Evolutionary conservation across 768 basidiomycete genomes (phyloP).

Genomic region (Pisolithus orientalis): DNA sequence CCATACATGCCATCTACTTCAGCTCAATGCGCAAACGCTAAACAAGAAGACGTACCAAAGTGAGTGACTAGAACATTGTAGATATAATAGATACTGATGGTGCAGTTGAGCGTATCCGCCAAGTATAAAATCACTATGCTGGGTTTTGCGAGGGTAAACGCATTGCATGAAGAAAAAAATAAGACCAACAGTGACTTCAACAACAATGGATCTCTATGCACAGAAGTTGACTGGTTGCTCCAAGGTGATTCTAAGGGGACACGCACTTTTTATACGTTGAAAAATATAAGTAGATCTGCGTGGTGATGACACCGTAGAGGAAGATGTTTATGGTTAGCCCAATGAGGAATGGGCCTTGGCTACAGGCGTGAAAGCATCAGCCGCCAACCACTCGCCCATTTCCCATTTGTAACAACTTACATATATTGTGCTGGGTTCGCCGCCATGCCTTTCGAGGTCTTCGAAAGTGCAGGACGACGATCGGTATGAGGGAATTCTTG

Average conservation of each 20-base stretch:
- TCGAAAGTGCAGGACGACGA: no score
- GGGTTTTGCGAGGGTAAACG: not conserved
- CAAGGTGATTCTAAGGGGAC: no score
- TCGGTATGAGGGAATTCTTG: no score
- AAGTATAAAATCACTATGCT: not conserved
- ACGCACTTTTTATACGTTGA: not conserved
- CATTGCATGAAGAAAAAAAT: not conserved
- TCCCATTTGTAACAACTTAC: not conserved
- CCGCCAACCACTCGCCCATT: not conserved
- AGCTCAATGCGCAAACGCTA: not conserved
- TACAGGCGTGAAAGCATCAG: not conserved
- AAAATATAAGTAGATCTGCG: not conserved
- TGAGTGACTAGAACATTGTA: not conserved
- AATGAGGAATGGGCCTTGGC: not conserved
- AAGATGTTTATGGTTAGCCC: not conserved
- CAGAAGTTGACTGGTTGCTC: not conserved
- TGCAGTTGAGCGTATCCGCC: not conserved
- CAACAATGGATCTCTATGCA: not conserved
- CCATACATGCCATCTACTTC: not conserved
- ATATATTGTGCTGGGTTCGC: not conserved
- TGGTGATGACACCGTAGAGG: not conserved
- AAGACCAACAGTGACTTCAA: not conserved
- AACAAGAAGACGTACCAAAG: not conserved
- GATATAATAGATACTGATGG: not conserved
- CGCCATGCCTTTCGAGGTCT: not conserved